Evolutionary conservation across 1,284 basidiomycete species (phyloP), one percentile per base, ranked within the genome.

Genomic region (Cryptococcus deneoformans): DNA sequence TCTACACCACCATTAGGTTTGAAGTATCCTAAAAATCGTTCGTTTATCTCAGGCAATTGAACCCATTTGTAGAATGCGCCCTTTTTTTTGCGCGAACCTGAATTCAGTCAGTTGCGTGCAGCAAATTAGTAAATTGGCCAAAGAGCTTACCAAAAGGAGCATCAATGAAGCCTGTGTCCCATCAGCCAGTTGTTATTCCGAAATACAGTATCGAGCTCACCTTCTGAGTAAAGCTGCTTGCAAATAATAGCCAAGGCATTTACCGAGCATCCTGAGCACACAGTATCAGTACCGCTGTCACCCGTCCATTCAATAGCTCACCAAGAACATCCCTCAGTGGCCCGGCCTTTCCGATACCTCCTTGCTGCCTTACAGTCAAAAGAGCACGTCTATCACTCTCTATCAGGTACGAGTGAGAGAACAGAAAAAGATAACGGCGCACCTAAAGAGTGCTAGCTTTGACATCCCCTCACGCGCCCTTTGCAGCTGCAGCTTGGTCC

Each of bases 11-110:
- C 52, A 6, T 59, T 59, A 12, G 54, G 46, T 14, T 50, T 11
- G 20, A 61, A 63, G 47, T 58, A 63, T 4, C 35, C 6, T 12
- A 44, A 16, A 40, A 59, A 55, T 12, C 35, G 57, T 58, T 24
- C 47, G 56, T 46, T 16, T 16, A 16, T 42, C 16, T 42, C 40
- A 16, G 40, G 40, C 16, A 5, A 12, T 12, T 42, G 40, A 42
- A 42, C 40, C 11, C 11, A 42, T 11, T 42, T 42, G 40, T 42
- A 42, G 6, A 42, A 42, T 3, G 40, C 53, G 36, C 39, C 47
- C 46, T 20, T 54, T 36, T 37, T 54, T 29, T 39, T 44, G 35
- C 8, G 10, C 37, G 34, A 14, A 3, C 38, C 47, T 10, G 6
- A 24, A 20, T 35, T 4, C 29, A 29, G 29, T 29, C 29, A 29